Base-by-base conservation (phyloP, 805 yeast species). In the Kodamaea hsintzibuensis region DNA sequence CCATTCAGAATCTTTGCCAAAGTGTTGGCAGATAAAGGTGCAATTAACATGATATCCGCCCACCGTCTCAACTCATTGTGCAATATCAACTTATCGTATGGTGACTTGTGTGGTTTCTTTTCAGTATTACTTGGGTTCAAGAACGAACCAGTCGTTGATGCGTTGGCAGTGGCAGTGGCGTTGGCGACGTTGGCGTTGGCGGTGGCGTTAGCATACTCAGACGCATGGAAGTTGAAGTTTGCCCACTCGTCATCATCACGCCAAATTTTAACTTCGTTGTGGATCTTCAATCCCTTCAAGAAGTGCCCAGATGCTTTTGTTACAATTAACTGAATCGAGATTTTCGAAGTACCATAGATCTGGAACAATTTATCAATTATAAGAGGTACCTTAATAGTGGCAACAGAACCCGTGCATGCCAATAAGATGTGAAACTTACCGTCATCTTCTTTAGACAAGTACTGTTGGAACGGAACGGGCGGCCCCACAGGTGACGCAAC, bases 391-490 rank as follows among this genome's bases (percentile, higher is more conserved):
- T 95, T 95, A 58, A 95, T 91, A 2, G 98, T 90, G 4, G 99
- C 99, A 2, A 95, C 98, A 1, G 96, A 89, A 0, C 99, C 99
- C 0, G 98, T 90, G 16, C 96, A 96, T 16, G 96, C 99, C 43
- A 95, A 77, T 54, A 95, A 75, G 44, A 95, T 85, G 69, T 95
- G 99, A 53, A 90, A 78, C 65, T 91, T 92, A 44, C 86, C 88
- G 66, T 90, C 96, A 66, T 90, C 95, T 68, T 87, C 69, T 62
- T 84, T 84, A 52, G 82, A 81, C 55, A 89, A 76, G 66, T 83
- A 88, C 59, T 88, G 85, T 30, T 86, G 86, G 61, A 88, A 88
- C 22, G 93, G 93, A 0, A 85, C 85, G 14, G 85, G 84, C 1
- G 89, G 88, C 1, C 86, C 82, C 47, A 79, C 74, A 12, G 83